phyloP scores from a whole-genome alignment of 2,329 filamentous ascomycete genomes.

The Pyricularia pennisetigena region DNA sequence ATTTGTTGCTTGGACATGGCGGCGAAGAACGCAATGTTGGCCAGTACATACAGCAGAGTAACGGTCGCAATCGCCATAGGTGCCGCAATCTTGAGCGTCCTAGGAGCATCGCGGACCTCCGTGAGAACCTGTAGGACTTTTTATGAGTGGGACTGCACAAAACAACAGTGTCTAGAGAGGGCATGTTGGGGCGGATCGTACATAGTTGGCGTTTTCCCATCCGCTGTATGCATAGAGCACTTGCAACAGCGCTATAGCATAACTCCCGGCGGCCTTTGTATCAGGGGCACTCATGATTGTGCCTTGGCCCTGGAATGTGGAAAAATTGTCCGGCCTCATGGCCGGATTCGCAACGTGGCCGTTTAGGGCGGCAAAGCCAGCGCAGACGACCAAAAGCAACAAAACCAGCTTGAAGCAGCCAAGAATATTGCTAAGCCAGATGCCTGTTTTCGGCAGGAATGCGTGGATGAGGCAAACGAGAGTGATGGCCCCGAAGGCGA shows the following conservation, averaged over 20 bases:
- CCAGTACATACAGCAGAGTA: constrained; percentile 24
- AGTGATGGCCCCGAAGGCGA: constrained; percentile 22
- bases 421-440: constrained; percentile 24
- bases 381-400: constrained; percentile 19
- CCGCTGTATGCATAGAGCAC: constrained; percentile 26
- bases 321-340: constrained; percentile 13
- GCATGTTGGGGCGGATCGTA: constrained; percentile 4
- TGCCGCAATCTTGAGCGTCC: constrained; percentile 21
- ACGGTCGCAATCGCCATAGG: constrained; percentile 21
- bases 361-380: constrained; percentile 20
- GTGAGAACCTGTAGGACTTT: constrained; percentile 16
- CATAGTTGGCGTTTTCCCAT: constrained; percentile 29
- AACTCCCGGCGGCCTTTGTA: constrained; percentile 13
- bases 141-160: not conserved
- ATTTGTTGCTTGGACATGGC: constrained; percentile 19
- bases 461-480: constrained; percentile 25
- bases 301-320: constrained; percentile 14
- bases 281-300: not conserved
- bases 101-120: constrained; percentile 20
- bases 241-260: constrained; percentile 21
- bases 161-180: too few relatives aligned
- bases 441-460: constrained; percentile 20
- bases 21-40: constrained; percentile 24
- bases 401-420: constrained; percentile 24
- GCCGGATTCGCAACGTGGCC: constrained; percentile 12